phyloP scores from a whole-genome alignment of 2,329 filamentous ascomycete species.

The Tolypocladium nubicola region DNA sequence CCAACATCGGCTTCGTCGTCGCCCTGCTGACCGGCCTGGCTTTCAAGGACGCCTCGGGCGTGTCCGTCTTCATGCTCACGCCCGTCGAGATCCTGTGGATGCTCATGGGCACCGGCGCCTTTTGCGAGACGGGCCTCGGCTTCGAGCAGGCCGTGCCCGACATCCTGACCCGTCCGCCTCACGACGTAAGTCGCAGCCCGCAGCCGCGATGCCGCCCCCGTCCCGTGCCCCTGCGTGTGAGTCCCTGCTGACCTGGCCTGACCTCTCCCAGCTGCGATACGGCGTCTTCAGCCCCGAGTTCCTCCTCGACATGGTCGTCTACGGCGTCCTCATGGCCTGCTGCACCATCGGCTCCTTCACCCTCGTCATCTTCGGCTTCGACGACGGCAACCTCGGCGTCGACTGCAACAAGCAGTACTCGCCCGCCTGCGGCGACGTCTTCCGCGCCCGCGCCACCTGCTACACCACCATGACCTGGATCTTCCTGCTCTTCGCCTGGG shows the following conservation, averaged over 20 bases:
- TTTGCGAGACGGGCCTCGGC: conserved; percentile 66
- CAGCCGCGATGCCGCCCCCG: too few relatives aligned
- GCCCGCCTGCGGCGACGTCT: conserved; percentile 45
- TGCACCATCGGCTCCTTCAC: conserved; percentile 44
- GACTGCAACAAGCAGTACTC: conserved; percentile 49
- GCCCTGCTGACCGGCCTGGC: conserved; percentile 58
- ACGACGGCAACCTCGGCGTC: conserved; percentile 39
- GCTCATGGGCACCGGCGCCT: conserved; percentile 65
- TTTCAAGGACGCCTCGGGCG: conserved; percentile 52
- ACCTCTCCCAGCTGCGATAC: conserved; percentile 18
- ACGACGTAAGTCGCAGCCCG: conserved; percentile 33
- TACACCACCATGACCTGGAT: conserved; percentile 70
- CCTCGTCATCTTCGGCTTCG: conserved; percentile 39
- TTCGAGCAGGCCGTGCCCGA: conserved; percentile 60
- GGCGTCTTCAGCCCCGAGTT: conserved; percentile 58
- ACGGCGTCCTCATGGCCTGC: conserved; percentile 55
- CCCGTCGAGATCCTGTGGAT: conserved; percentile 72
- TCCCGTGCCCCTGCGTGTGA: neutral
- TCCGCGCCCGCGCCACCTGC: conserved; percentile 59
- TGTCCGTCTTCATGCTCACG: conserved; percentile 61
- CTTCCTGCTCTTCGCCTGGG: conserved; percentile 65
- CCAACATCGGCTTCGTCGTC: conserved; percentile 60
- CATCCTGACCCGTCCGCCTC: conserved; percentile 57
- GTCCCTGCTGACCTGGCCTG: neutral
- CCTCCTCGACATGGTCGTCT: conserved; percentile 54